Evolutionary conservation across 768 basidiomycete genomes (phyloP), one percentile per base, ranked within the genome.

Genomic region (Clathrus columnatus): DNA sequence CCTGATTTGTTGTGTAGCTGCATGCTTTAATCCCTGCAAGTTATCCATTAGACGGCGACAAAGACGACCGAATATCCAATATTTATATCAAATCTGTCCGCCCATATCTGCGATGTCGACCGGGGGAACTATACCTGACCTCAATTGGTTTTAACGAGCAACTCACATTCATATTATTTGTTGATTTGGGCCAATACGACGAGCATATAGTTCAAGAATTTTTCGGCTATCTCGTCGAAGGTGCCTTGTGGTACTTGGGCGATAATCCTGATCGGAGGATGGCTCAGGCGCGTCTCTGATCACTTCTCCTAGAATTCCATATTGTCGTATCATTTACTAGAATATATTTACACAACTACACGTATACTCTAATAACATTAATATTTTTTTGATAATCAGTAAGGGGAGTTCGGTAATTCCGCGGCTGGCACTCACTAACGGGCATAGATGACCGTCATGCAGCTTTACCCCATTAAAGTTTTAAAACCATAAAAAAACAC

Each of bases 101-200:
- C 14, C 57, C 57, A 18, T 56, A 59, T 32, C 56, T 81, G 11
- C 75, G 71, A 32, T 69, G 70, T 51, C 73, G 76, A 7, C 75
- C 79, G 1, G 68, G 61, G 2, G 75, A 81, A 59, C 62, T 78
- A 57, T 80, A 79, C 59, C 68, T 80, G 0, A 73, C 75, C 1
- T 73, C 77, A 16, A 50, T 64, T 2, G 75, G 68, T 1, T 62
- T 60, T 4, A 61, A 59, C 1, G 62, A 70, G 28, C 63, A 66
- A 30, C 55, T 82, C 32, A 54, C 55, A 1, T 46, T 80, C 23
- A 53, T 61, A 14, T 44, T 69, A 4, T 71, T 52, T 59, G 75
- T 68, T 60, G 80, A 82, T 48, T 65, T 62, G 5, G 77, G 81
- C 59, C 74, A 76, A 4, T 80, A 72, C 46, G 69, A 74, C 1